phyloP scores from a whole-genome alignment of 306 rosid species.

The Prinsepia uniflora region DNA sequence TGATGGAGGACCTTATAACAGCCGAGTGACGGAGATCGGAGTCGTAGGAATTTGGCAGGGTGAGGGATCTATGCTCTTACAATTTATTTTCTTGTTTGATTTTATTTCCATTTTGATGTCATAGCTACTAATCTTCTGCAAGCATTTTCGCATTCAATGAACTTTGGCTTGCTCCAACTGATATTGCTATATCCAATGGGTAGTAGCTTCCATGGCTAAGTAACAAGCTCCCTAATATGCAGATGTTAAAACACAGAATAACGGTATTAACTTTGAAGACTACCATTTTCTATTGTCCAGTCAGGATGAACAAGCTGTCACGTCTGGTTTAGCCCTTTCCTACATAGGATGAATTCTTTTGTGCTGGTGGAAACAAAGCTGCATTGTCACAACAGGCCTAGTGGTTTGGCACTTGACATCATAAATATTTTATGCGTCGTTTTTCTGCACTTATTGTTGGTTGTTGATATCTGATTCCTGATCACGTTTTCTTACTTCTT shows the following conservation, averaged over 20 bases:
- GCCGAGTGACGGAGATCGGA: background rate
- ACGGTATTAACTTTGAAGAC: background rate
- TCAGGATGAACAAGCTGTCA: background rate
- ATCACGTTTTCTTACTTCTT: too few relatives aligned
- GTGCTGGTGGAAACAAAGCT: background rate
- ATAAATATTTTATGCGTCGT: background rate
- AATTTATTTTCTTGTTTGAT: background rate
- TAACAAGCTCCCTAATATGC: background rate
- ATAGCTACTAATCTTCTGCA: background rate
- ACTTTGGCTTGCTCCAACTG: background rate
- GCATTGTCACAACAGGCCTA: background rate
- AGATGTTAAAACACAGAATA: background rate
- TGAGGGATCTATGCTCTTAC: background rate
- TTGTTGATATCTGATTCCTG: background rate
- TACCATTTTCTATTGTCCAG: background rate
- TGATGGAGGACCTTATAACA: background rate
- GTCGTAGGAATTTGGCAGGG: background rate
- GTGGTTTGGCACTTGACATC: background rate
- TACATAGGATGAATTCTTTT: background rate
- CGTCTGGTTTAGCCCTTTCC: background rate
- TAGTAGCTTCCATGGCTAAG: too few relatives aligned
- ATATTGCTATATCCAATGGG: background rate
- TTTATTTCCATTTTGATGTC: background rate
- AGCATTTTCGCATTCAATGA: background rate
- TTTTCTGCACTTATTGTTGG: background rate